These are phyloP conservation scores for Nigrospora oryzae DNA, from an alignment of 2,329 filamentous ascomycete genomes.

Conservation along the genomic window DNA sequence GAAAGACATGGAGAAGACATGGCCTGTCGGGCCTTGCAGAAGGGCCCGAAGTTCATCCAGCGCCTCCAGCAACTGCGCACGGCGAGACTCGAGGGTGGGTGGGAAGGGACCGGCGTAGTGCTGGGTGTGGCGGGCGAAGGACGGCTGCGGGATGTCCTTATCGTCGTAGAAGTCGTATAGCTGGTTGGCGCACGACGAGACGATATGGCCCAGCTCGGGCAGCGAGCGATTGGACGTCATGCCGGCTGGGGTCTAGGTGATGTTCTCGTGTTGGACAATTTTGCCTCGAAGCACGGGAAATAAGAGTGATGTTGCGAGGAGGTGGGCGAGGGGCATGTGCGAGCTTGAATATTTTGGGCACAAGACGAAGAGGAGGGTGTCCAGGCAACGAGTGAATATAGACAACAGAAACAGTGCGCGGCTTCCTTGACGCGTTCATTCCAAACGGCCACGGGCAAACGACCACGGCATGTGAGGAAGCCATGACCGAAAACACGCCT, in stretches of 20 bases:
- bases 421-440: too few relatives aligned
- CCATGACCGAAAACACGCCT: too few relatives aligned
- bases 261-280: too few relatives aligned
- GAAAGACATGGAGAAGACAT: slow-evolving; percentile 8
- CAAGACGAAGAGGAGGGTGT: too few relatives aligned
- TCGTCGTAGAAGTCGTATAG: slow-evolving; percentile 2
- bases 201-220: slow-evolving; percentile 4
- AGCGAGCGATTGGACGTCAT: slow-evolving; percentile 4
- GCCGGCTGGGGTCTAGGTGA: neutral
- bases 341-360: too few relatives aligned
- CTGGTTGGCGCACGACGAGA: slow-evolving; percentile 3
- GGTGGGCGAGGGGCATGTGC: too few relatives aligned
- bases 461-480: too few relatives aligned
- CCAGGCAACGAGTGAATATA: too few relatives aligned
- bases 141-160: slow-evolving; percentile 2
- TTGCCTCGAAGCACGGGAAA: too few relatives aligned
- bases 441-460: too few relatives aligned
- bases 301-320: too few relatives aligned
- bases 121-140: neutral
- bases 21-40: slow-evolving; percentile 5
- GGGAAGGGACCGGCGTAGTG: slow-evolving; percentile 3
- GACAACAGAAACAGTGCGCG: too few relatives aligned
- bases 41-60: slow-evolving; percentile 4
- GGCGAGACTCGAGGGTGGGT: slow-evolving; percentile 2
- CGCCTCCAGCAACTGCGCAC: slow-evolving; percentile 5